Percentiles rank a stretch among this genome's conserved stretches.
Evolutionary conservation across 108 stramenopile species (phyloP).

Genomic region (Nitzschia sp.): DNA sequence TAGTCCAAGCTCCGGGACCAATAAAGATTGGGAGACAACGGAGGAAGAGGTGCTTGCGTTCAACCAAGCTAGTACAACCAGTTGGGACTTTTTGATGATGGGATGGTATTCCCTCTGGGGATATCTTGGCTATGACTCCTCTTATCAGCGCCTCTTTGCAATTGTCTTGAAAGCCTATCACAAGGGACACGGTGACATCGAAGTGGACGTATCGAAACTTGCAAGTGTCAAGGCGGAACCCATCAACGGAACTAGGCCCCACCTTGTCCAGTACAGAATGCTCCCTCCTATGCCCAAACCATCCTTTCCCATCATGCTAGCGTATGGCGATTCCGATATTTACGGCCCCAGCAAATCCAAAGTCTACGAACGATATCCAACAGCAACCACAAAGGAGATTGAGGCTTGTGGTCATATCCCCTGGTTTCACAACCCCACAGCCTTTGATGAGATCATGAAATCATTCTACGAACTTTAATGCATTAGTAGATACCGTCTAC

Average conservation of each 20-base stretch:
- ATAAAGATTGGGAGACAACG: neutral
- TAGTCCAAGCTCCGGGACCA: neutral
- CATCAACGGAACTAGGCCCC: neutral
- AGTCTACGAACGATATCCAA: neutral
- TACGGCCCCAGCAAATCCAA: neutral
- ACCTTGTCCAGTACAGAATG: neutral
- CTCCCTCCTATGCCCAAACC: neutral
- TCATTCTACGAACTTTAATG: neutral
- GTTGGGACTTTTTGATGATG: neutral
- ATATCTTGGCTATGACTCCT: neutral
- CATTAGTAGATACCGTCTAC: no score
- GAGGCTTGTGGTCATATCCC: neutral
- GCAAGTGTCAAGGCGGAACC: neutral
- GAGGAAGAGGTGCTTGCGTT: neutral
- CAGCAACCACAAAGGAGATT: neutral
- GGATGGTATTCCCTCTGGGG: neutral
- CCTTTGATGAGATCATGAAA: neutral
- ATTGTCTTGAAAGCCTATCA: neutral
- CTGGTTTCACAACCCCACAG: neutral
- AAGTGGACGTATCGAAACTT: neutral
- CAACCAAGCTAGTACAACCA: neutral
- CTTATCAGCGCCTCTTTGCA: neutral
- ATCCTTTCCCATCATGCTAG: neutral
- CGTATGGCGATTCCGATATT: constrained; percentile 1
- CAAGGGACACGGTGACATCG: neutral